Base-by-base conservation (phyloP, 2,329 filamentous ascomycete species). In the Stylonectria norvegica region DNA sequence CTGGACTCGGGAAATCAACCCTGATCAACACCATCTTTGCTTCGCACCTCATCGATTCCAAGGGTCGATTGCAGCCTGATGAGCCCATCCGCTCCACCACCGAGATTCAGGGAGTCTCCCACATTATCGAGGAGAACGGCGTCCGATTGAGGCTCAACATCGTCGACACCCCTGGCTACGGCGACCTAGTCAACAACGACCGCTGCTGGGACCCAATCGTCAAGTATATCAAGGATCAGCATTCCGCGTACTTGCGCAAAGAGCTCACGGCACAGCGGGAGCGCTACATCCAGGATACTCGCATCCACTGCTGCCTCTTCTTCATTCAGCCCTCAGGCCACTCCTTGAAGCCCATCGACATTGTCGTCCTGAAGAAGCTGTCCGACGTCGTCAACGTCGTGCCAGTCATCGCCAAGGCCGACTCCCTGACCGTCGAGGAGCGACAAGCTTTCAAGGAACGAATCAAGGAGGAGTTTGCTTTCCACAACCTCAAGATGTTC, bases 211-310 rank as follows among this genome's bases (percentile, higher is more conserved):
- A 98, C 66, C 93, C 93, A 50, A 98, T 98, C 67, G 91, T 98
- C 78, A 98, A 98, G 78, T 98, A 98, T 74, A 98, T 98, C 80
- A 98, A 98, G 80, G 93, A 98, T 72, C 93, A 98, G 77, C 93
- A 98, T 78, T 96, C 89, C 38, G 91, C 93, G 61, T 98, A 97
- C 75, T 83, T 98, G 58, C 88, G 93, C 71, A 98, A 98, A 80
- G 93, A 98, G 72, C 89, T 98, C 63, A 97, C 93, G 40, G 93
- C 93, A 56, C 93, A 98, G 78, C 88, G 93, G 72, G 93, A 98
- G 73, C 86, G 93, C 62, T 98, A 98, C 71, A 96, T 98, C 57
- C 91, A 95, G 75, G 93, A 98, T 71, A 98, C 93, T 55, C 87
- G 93, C 63, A 96, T 98, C 63, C 93, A 98, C 78, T 96, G 89